Evolutionary conservation across 2,329 filamentous ascomycete genomes (phyloP).

Genomic region (Phialophora expanda): DNA sequence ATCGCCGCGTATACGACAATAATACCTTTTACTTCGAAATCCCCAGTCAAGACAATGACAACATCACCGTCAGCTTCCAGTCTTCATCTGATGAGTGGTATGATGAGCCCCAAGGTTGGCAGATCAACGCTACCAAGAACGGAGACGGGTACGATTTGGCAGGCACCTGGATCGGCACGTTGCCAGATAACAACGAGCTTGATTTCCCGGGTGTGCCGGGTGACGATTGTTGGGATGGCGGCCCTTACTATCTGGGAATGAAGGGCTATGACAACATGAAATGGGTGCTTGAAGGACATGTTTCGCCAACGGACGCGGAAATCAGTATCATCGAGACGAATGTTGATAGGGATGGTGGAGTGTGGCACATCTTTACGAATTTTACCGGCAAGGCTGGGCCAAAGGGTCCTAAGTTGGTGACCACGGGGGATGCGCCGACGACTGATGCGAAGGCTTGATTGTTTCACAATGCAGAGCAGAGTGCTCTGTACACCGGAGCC

Average conservation of each 20-base stretch:
- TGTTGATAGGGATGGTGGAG: neutral
- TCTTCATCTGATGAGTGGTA: slow-evolving; percentile 18
- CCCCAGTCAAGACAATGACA: slow-evolving; percentile 1
- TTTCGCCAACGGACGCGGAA: slow-evolving; percentile 13
- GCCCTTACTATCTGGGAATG: slow-evolving; percentile 3
- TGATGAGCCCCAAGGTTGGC: slow-evolving; percentile 15
- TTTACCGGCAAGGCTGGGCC: slow-evolving; percentile 16
- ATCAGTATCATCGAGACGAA: slow-evolving; percentile 6
- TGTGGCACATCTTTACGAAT: slow-evolving; percentile 16
- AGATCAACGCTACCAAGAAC: slow-evolving; percentile 12
- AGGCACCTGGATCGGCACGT: slow-evolving; percentile 10
- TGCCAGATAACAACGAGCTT: slow-evolving; percentile 19
- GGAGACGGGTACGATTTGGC: slow-evolving; percentile 21
- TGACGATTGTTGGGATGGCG: slow-evolving; percentile 14
- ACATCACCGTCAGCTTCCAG: slow-evolving; percentile 16
- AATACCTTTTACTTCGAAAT: slow-evolving; percentile 20
- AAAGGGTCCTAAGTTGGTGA: slow-evolving; percentile 14
- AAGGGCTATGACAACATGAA: slow-evolving; percentile 11
- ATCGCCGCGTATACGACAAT: slow-evolving; percentile 17
- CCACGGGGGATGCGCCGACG: slow-evolving; percentile 11
- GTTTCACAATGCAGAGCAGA: neutral
- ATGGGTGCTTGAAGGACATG: slow-evolving; percentile 16
- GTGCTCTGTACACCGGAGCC: neutral
- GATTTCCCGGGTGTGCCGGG: slow-evolving; percentile 12
- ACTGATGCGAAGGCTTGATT: slow-evolving; percentile 17